phyloP scores from a whole-genome alignment of 2,329 filamentous ascomycete genomes.

The Fusarium nurragi region DNA sequence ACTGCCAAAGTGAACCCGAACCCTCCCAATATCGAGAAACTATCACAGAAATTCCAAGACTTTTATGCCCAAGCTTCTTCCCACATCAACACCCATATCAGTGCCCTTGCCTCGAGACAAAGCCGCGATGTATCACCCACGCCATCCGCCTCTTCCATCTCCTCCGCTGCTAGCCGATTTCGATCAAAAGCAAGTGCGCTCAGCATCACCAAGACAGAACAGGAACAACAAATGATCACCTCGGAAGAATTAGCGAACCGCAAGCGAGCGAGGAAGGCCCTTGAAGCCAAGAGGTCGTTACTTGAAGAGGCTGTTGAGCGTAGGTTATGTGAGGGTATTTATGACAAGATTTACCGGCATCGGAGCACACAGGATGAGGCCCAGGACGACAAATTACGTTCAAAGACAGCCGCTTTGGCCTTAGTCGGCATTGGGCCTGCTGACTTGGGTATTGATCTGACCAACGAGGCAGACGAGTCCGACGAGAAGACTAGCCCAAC shows the following conservation, averaged over 20 bases:
- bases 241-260: slow-evolving; percentile 82
- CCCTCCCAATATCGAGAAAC: slow-evolving; percentile 82
- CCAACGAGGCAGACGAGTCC: slow-evolving; percentile 63
- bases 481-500: slow-evolving; percentile 67
- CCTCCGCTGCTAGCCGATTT: slow-evolving; percentile 65
- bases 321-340: slow-evolving; percentile 84
- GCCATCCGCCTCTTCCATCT: slow-evolving; percentile 63
- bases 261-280: slow-evolving; percentile 77
- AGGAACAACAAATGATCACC: slow-evolving; percentile 87
- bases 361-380: slow-evolving; percentile 93
- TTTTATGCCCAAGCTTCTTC: slow-evolving; percentile 86
- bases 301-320: slow-evolving; percentile 93
- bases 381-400: slow-evolving; percentile 91
- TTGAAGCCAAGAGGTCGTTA: slow-evolving; percentile 79
- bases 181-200: slow-evolving; percentile 66
- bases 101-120: slow-evolving; percentile 77
- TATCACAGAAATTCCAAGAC: slow-evolving; percentile 91
- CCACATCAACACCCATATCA: slow-evolving; percentile 88
- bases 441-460: slow-evolving; percentile 83
- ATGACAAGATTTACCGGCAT: slow-evolving; percentile 90
- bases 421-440: slow-evolving; percentile 91
- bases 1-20: slow-evolving; percentile 86
- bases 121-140: slow-evolving; percentile 72
- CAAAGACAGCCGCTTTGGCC: slow-evolving; percentile 88
- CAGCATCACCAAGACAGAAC: slow-evolving; percentile 57